Evolutionary conservation across 441 rosid genomes (phyloP), one percentile per base, ranked within the genome.

Genomic region (Melastoma candidum): DNA sequence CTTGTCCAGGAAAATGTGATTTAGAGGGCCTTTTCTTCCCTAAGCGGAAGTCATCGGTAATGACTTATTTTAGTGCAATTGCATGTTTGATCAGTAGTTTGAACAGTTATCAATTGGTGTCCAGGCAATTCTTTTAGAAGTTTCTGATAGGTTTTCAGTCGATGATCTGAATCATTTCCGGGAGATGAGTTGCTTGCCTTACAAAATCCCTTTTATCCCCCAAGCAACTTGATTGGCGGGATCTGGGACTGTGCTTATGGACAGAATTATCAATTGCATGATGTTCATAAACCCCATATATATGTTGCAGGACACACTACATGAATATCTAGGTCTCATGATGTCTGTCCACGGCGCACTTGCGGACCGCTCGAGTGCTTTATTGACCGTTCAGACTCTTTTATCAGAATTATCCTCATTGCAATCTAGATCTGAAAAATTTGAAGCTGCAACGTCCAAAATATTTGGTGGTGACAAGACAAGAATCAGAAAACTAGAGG

Each of bases 401-500:
- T 59, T 83, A 51, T 75, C 98, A 27, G 96, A 90, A 50, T 53
- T 85, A 61, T 73, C 98, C 51, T 60, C 90, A 0, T 61, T 87
- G 68, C 70, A 83, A 32, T 69, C 49, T 2, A 87, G 83, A 74
- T 81, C 80, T 47, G 96, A 90, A 63, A 87, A 87, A 71, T 93
- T 90, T 54, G 90, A 90, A 74, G 93, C 87, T 64, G 93, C 93
- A 53, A 78, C 90, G 46, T 82, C 93, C 17, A 90, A 87, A 67
- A 73, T 83, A 66, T 90, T 82, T 87, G 98, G 98, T 10, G 96
- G 95, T 24, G 98, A 90, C 75, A 90, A 71, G 72, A 83, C 95
- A 46, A 80, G 90, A 77, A 74, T 87, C 60, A 80, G 71, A 55
- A 87, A 83, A 68, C 74, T 81, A 32, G 95, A 90, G 71, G 98